These are phyloP conservation scores for Aegilops longissima DNA, from an alignment of 176 grass and related monocot species.

Conservation along the genomic window DNA sequence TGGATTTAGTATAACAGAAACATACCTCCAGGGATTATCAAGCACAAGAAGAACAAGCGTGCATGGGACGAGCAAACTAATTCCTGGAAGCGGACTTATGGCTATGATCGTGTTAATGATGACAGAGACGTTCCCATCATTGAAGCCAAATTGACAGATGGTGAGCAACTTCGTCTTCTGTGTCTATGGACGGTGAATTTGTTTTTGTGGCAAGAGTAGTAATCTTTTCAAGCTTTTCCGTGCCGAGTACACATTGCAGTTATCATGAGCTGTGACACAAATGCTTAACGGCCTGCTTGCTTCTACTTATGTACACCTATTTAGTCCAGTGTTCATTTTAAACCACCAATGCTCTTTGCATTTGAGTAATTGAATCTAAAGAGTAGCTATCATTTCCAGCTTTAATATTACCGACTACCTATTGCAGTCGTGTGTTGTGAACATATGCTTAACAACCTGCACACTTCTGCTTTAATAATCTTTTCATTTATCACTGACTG, in stretches of 20 bases:
- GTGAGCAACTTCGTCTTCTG: slow-evolving; percentile 34
- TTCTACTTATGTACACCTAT: not conserved
- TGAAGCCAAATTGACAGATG: slow-evolving; percentile 73
- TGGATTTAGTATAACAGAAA: not conserved
- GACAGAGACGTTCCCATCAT: slow-evolving; percentile 86
- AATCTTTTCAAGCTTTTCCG: not conserved
- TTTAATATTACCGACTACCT: not conserved
- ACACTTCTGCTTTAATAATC: not conserved
- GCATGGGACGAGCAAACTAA: slow-evolving; percentile 79
- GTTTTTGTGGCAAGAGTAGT: not conserved
- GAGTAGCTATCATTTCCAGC: not conserved
- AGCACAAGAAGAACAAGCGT: slow-evolving; percentile 83
- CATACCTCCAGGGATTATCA: slow-evolving; percentile 58
- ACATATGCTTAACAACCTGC: not conserved
- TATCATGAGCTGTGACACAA: not conserved
- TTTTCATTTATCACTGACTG: not conserved
- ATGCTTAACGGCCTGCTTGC: not conserved
- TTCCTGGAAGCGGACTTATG: slow-evolving; percentile 80
- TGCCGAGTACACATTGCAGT: not conserved
- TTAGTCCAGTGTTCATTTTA: not conserved
- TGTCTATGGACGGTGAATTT: not conserved
- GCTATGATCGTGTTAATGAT: slow-evolving; percentile 96
- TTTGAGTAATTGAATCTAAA: not conserved
- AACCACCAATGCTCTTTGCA: not conserved
- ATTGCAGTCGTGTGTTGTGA: not conserved